Percentiles rank a stretch among this genome's conserved stretches.
phyloP scores from a whole-genome alignment of 371 early-diverging fungal genomes.

The Actinomucor elegans region DNA sequence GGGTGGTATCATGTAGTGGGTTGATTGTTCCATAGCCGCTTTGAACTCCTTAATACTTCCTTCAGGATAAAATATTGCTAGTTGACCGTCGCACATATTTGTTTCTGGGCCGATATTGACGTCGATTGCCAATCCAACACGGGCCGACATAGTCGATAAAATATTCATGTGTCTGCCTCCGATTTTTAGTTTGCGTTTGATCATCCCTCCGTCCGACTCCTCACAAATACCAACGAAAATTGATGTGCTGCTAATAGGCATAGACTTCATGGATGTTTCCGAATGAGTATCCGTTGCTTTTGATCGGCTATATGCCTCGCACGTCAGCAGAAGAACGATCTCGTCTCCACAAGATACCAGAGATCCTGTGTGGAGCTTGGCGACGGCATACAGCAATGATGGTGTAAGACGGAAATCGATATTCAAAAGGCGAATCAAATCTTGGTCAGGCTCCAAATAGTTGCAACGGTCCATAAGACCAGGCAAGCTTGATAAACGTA shows the following conservation, averaged over 20 bases:
- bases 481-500: background rate
- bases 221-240: background rate
- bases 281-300: background rate
- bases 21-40: background rate
- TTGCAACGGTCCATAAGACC: background rate
- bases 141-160: background rate
- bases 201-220: background rate
- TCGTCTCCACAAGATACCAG: background rate
- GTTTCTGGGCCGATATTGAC: background rate
- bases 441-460: background rate
- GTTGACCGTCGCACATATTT: too few species aligned
- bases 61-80: background rate
- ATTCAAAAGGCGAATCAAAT: background rate
- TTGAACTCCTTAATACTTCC: background rate
- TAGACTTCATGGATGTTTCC: background rate
- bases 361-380: background rate
- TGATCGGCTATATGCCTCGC: background rate
- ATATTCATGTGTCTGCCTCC: background rate
- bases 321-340: background rate
- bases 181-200: background rate
- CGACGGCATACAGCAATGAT: background rate
- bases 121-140: background rate
- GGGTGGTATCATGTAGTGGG: background rate
- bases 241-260: background rate
- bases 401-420: background rate